Evolutionary conservation across 345 rosid genomes (phyloP).

Genomic region (Durio zibethinus): DNA sequence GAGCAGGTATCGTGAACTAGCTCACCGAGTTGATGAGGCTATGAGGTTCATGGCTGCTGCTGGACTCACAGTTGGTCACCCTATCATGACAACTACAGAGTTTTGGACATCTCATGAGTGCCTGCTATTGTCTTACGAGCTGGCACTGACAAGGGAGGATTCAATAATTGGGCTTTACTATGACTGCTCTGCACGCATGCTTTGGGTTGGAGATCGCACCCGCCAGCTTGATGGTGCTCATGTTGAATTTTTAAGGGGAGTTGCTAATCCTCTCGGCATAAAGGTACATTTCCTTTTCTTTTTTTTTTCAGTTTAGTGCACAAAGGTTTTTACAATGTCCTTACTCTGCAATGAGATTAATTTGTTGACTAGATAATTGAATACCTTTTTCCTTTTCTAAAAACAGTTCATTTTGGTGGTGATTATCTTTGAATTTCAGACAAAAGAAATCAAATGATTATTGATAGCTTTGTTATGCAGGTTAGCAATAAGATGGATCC

Average conservation of each 20-base stretch:
- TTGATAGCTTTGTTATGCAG: constrained; percentile 16
- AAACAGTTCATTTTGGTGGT: background rate
- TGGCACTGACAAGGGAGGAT: constrained; percentile 43
- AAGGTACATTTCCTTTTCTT: constrained; percentile 20
- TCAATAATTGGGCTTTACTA: constrained; percentile 38
- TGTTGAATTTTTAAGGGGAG: constrained; percentile 42
- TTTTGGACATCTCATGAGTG: constrained; percentile 47
- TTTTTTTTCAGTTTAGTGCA: background rate
- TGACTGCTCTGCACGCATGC: constrained; percentile 45
- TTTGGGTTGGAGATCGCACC: constrained; percentile 44
- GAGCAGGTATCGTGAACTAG: constrained; percentile 37
- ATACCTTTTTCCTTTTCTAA: no score
- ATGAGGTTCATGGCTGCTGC: constrained; percentile 42
- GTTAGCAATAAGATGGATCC: constrained; percentile 45
- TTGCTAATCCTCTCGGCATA: constrained; percentile 40
- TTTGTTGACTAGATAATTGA: no score
- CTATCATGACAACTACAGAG: constrained; percentile 34
- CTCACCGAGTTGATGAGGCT: constrained; percentile 40
- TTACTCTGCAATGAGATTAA: background rate
- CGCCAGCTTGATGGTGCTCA: constrained; percentile 44
- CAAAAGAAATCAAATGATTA: background rate
- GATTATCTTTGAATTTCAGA: background rate
- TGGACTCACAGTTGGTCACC: constrained; percentile 34
- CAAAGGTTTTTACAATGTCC: background rate
- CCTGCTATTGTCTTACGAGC: constrained; percentile 40